Conservation (phyloP, 208 protist species). For the Leishmania martiniquensis region DNA sequence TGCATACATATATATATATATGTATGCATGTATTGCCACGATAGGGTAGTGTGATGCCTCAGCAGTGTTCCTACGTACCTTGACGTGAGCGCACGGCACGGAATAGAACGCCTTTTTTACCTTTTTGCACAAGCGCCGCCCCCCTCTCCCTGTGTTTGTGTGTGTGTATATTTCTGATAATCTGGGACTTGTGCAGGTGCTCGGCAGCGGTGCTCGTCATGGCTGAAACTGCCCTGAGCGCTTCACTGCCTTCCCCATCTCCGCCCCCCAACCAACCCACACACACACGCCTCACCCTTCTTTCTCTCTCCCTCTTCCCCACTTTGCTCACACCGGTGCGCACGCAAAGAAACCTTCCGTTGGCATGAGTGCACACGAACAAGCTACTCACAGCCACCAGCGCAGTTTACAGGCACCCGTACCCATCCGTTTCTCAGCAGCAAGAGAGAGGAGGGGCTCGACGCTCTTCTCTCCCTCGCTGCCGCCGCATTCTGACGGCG, state of each 20-base stretch:
- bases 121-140: background rate
- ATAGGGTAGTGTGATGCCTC: too few relatives aligned
- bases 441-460: background rate
- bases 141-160: background rate
- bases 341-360: background rate
- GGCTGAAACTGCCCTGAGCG: background rate
- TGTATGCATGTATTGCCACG: too few relatives aligned
- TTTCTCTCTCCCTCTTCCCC: background rate
- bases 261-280: background rate
- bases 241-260: background rate
- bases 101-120: background rate
- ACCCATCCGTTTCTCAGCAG: background rate
- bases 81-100: background rate
- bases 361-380: background rate
- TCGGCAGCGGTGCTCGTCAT: background rate
- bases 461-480: background rate
- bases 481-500: background rate
- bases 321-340: background rate
- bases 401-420: background rate
- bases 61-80: too few relatives aligned
- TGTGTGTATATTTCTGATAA: background rate
- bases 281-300: background rate
- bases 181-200: background rate
- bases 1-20: background rate
- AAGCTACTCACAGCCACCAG: background rate